These are phyloP conservation scores for Sanghuangporus baumii DNA, from an alignment of 1,284 basidiomycete species.

Conservation along the genomic window DNA sequence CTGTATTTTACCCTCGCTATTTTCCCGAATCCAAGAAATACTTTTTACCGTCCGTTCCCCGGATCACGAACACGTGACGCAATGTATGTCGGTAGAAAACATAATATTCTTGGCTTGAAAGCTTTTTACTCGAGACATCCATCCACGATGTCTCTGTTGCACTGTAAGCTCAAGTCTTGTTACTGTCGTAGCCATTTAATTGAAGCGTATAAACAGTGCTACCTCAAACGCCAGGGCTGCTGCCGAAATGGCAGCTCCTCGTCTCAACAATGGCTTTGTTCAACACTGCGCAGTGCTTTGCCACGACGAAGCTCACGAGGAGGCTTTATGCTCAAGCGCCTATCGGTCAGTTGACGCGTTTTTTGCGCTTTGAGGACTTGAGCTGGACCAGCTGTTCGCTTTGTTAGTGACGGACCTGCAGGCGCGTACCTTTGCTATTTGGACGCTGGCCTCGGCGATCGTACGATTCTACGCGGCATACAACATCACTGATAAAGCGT, in stretches of 20 bases:
- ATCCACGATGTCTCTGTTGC: neutral
- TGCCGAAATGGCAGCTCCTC: conserved; percentile 84
- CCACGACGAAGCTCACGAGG: conserved; percentile 72
- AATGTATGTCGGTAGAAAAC: neutral
- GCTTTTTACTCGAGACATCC: neutral
- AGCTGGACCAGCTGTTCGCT: neutral
- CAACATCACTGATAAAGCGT: conserved; percentile 78
- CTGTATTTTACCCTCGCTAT: too few species aligned
- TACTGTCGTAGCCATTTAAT: neutral
- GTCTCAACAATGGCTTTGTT: conserved; percentile 73
- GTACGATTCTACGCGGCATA: conserved; percentile 85
- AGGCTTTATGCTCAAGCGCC: conserved; percentile 67
- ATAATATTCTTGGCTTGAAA: neutral
- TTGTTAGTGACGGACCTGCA: conserved; percentile 77
- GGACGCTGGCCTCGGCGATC: conserved; percentile 81
- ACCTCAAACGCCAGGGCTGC: conserved; percentile 58
- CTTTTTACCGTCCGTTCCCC: too few species aligned
- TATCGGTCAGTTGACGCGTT: conserved; percentile 29
- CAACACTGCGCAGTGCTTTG: conserved; percentile 81
- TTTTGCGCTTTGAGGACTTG: neutral
- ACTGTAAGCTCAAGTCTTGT: neutral
- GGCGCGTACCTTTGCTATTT: conserved; percentile 81
- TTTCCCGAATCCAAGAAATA: too few species aligned
- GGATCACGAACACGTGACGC: neutral
- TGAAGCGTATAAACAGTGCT: conserved; percentile 36